Base-by-base conservation (phyloP, 345 rosid genomes). In the Cardiospermum halicacabum region DNA sequence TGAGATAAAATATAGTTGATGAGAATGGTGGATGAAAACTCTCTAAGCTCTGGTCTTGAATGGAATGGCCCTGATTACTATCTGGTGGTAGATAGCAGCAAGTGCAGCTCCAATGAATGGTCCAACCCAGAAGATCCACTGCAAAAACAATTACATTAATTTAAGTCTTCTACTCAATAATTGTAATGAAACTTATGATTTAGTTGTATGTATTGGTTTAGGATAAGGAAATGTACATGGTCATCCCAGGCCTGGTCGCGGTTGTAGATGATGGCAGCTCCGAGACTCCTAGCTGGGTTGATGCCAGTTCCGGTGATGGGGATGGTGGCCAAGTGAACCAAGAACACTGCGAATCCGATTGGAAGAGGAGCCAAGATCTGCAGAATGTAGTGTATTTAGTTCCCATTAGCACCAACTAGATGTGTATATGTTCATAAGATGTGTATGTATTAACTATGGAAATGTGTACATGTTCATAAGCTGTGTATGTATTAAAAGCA, bases 101-200 rank as follows among this genome's bases (percentile, higher is more conserved):
- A 86, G 85, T 8, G 84, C 87, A 75, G 92, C 89, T 69, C 92
- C 89, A 36, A 82, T 72, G 81, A 84, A 82, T 30, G 92, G 92
- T 49, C 89, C 92, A 11, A 84, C 85, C 92, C 92, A 86, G 82
- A 86, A 86, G 63, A 86, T 74, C 92, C 92, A 86, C 87, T 86
- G 78, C 47, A 65, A 58, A 11, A 18, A 19, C 19, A 30, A 31
- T 18, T 3, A 53, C 22, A 49, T 16, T 22, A 12, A 53, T 11
- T 16, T 53, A 56, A 59, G 26, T 50, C 22, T 49, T 18, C 34
- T 45, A 47, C 16, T 45, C 2, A n/a, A n/a, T 24, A 7, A 34
- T 34, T 34, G 39, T 5, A 34, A 11, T 2, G 39, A 34, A 34
- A 4, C 3, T 7, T n/a, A n/a, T n/a, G n/a, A n/a, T n/a, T n/a